These are phyloP conservation scores for Acacia crassicarpa DNA, from an alignment of 306 rosid genomes.

Conservation along the genomic window DNA sequence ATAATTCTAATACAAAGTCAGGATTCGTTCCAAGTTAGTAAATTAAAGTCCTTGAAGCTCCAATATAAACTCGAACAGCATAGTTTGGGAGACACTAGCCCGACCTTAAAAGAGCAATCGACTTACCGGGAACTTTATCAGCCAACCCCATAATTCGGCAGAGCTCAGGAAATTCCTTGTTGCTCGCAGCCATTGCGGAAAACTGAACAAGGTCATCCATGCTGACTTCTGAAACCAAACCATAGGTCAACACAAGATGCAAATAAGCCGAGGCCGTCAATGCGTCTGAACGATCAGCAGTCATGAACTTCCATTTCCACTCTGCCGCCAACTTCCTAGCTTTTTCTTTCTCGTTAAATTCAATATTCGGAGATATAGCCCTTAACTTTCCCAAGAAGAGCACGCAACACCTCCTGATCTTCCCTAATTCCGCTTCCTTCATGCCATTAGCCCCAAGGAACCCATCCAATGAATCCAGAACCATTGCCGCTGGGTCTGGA, in stretches of 20 bases:
- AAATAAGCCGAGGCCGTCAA: conserved; percentile 56
- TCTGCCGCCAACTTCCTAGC: conserved; percentile 56
- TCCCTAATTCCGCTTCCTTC: conserved; percentile 34
- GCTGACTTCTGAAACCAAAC: conserved; percentile 50
- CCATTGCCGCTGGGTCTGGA: conserved; percentile 51
- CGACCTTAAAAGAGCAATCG: background rate
- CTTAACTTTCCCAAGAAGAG: conserved; percentile 56
- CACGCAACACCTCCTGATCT: conserved; percentile 51
- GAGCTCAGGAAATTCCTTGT: conserved; percentile 47
- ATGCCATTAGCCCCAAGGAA: conserved; percentile 21
- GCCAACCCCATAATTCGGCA: conserved; percentile 45
- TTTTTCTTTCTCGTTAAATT: conserved; percentile 41
- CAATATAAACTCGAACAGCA: conserved; percentile 8
- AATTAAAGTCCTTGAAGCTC: background rate
- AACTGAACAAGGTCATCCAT: conserved; percentile 58
- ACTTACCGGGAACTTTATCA: conserved; percentile 49
- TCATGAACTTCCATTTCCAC: conserved; percentile 50
- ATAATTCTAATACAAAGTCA: background rate
- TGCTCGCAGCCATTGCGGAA: conserved; percentile 38
- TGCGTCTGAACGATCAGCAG: conserved; percentile 30
- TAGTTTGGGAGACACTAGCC: background rate
- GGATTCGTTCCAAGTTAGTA: background rate
- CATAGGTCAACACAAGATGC: conserved; percentile 61
- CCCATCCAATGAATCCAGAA: conserved; percentile 67
- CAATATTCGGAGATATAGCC: conserved; percentile 38